Percentiles rank a stretch among this genome's conserved stretches.
Evolutionary conservation across 306 rosid species (phyloP).

Genomic region (Rubus parviflorus): DNA sequence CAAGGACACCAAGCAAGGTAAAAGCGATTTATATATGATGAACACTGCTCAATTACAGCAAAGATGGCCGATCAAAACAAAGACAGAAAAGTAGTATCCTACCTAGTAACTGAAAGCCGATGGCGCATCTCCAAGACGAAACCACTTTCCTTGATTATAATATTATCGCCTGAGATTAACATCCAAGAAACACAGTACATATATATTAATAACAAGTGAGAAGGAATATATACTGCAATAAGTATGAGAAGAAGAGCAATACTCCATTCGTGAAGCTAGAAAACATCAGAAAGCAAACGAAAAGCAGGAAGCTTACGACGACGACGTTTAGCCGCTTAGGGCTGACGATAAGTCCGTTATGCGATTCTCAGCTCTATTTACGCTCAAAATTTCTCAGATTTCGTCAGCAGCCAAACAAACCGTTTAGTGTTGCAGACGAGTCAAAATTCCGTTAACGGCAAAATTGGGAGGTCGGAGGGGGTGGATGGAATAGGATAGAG

Average conservation of each 20-base stretch:
- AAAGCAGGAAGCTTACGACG: constrained; percentile 1
- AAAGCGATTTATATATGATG: constrained; percentile 19
- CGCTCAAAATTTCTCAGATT: background rate
- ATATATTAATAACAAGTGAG: constrained; percentile 1
- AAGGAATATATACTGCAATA: background rate
- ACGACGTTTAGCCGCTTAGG: constrained; percentile 23
- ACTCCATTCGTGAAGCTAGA: background rate
- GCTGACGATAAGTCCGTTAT: constrained; percentile 10
- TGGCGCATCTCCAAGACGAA: constrained; percentile 24
- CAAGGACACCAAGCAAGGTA: constrained; percentile 3
- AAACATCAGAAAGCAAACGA: background rate
- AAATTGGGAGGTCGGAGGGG: constrained; percentile 7
- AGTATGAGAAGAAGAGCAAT: background rate
- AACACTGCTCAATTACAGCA: constrained; percentile 9
- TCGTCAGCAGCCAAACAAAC: constrained; percentile 32
- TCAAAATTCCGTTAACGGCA: background rate
- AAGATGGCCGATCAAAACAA: constrained; percentile 3
- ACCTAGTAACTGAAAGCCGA: constrained; percentile 31
- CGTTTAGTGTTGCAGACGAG: background rate
- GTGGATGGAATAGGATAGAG: background rate
- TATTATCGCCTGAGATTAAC: constrained; percentile 13
- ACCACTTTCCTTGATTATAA: background rate
- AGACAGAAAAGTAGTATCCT: background rate
- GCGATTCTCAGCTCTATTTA: constrained; percentile 13
- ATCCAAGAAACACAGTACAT: background rate